A percentile compares a stretch with the other conserved stretches of the same genome.
phyloP scores from a whole-genome alignment of 2,329 filamentous ascomycete genomes.

The Aspergillus novoparasiticus region DNA sequence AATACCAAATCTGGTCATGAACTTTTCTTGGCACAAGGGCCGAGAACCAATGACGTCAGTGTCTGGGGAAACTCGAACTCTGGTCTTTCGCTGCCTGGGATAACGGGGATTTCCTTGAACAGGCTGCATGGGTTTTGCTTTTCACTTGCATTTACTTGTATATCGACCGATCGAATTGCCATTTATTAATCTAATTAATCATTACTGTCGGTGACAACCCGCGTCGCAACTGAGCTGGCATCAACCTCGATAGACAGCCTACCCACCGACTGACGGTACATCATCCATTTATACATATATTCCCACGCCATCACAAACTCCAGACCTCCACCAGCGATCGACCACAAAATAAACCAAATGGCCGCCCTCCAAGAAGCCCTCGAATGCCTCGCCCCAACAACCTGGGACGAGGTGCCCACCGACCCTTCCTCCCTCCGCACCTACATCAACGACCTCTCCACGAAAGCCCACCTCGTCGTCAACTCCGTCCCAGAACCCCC shows the following conservation, averaged over 20 bases:
- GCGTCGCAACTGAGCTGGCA: background rate
- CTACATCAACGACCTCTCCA: conserved; percentile 64
- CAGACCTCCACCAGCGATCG: background rate
- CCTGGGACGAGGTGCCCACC: conserved; percentile 55
- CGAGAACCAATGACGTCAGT: conserved; percentile 9
- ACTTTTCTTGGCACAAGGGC: background rate
- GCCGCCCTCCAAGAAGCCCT: conserved; percentile 62
- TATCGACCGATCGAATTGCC: background rate
- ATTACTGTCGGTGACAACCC: background rate
- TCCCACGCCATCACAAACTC: background rate
- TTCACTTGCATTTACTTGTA: background rate
- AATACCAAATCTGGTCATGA: no score
- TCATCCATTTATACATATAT: background rate
- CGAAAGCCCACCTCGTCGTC: conserved; percentile 68
- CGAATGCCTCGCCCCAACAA: conserved; percentile 57
- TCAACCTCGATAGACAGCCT: background rate
- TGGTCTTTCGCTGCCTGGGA: background rate
- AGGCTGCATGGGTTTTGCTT: background rate
- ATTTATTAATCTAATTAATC: background rate
- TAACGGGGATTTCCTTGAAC: background rate
- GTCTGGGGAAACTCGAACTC: background rate
- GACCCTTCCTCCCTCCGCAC: conserved; percentile 51
- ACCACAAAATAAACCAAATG: conserved; percentile 44
- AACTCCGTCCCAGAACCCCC: conserved; percentile 71
- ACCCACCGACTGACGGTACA: background rate